Percentiles rank a stretch among this genome's conserved stretches.
Evolutionary conservation across 768 basidiomycete species (phyloP).

Genomic region (Amanita pallidorosea): DNA sequence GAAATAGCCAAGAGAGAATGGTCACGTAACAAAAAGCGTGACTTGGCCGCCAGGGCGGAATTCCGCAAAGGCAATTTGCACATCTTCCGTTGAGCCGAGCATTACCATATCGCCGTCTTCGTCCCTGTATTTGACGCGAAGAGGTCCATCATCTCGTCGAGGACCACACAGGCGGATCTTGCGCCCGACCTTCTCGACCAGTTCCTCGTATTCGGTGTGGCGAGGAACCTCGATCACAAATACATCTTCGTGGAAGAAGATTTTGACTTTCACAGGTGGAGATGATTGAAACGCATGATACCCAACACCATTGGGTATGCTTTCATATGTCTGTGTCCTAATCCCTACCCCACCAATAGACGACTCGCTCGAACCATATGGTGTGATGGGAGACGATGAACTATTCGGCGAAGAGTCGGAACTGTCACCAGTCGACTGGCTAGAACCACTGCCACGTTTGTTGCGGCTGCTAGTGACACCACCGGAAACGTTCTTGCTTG

Average conservation of each 20-base stretch:
- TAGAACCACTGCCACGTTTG: conserved; percentile 80
- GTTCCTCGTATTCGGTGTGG: conserved; percentile 65
- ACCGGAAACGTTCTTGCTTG: neutral
- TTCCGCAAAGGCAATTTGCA: conserved; percentile 88
- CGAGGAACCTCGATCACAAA: conserved; percentile 89
- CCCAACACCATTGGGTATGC: conserved; percentile 13
- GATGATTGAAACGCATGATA: conserved; percentile 4
- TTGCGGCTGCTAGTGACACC: conserved; percentile 17
- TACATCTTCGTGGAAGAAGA: conserved; percentile 90
- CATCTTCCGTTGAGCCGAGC: conserved; percentile 84
- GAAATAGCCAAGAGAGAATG: conserved; percentile 4
- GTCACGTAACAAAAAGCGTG: conserved; percentile 68
- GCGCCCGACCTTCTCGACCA: conserved; percentile 83
- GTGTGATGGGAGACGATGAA: conserved; percentile 80
- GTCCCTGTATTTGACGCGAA: conserved; percentile 83
- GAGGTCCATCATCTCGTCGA: conserved; percentile 63
- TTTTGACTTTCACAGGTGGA: conserved; percentile 78
- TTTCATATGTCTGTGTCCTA: conserved; percentile 43
- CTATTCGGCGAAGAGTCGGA: conserved; percentile 81
- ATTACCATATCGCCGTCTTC: conserved; percentile 90
- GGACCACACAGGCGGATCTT: conserved; percentile 92
- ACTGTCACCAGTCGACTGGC: conserved; percentile 64
- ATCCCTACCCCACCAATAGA: conserved; percentile 52
- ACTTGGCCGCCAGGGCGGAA: conserved; percentile 74
- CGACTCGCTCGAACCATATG: conserved; percentile 84